Evolutionary conservation across 768 basidiomycete species (phyloP).

Genomic region (Pleurotus eryngii): DNA sequence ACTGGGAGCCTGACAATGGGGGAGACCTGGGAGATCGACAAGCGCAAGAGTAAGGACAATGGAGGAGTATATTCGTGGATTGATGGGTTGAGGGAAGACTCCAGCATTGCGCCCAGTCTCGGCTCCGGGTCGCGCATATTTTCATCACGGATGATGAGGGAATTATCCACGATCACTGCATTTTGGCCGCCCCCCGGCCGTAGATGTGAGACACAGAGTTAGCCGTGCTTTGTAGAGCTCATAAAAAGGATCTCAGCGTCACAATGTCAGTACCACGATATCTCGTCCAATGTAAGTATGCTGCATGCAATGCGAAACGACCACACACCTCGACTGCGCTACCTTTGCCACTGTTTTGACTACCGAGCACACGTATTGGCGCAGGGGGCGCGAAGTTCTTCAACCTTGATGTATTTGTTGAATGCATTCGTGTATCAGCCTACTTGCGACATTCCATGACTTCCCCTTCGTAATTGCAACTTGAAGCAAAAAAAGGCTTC

Average conservation of each 20-base stretch:
- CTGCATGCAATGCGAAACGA: background rate
- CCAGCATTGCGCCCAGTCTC: constrained; percentile 99
- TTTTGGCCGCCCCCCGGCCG: constrained; percentile 56
- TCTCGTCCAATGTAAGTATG: constrained; percentile 79
- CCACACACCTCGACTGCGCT: constrained; percentile 79
- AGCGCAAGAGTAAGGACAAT: constrained; percentile 96
- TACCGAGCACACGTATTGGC: constrained; percentile 81
- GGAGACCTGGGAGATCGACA: constrained; percentile 95
- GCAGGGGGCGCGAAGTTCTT: too few species aligned
- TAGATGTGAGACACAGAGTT: too few species aligned
- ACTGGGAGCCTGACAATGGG: constrained; percentile 94
- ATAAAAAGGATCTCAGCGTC: constrained; percentile 90
- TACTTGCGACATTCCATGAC: too few species aligned
- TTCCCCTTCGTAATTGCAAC: too few species aligned
- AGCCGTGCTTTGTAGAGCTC: constrained; percentile 16
- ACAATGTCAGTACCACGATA: constrained; percentile 98
- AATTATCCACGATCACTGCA: constrained; percentile 93
- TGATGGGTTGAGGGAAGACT: constrained; percentile 96
- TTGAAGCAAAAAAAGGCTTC: too few species aligned
- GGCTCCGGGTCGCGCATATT: constrained; percentile 96
- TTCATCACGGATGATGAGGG: constrained; percentile 91
- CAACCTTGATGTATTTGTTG: too few species aligned
- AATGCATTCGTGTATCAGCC: too few species aligned
- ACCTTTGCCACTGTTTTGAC: constrained; percentile 92
- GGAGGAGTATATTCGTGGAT: constrained; percentile 94